Evolutionary conservation across 352 stramenopile species (phyloP), one percentile per base, ranked within the genome.

Genomic region (Globisporangium splendens): DNA sequence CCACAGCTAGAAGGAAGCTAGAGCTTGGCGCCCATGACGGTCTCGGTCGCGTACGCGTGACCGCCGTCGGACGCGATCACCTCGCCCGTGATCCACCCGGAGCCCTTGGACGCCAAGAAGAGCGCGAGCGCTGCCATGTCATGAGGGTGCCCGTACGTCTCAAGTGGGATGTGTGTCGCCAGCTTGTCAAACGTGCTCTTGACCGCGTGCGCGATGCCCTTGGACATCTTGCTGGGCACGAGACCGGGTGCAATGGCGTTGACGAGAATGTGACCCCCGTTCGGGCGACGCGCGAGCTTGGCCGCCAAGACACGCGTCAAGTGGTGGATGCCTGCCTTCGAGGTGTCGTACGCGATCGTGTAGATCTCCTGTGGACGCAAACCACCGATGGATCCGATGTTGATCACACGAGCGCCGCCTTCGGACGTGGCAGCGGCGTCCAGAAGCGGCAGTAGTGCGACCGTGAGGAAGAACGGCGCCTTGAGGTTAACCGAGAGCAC

Each of bases 401-500:
- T 94, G 69, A 95, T 91, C 24, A 94, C 61, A 31, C 83, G 73
- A 31, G 81, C 74, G 11, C 66, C 63, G 41, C 80, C 70, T 11
- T 78, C 47, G 31, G 72, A 77, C 13, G 50, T 74, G 8, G 77
- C 67, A 44, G 81, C 81, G 3, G 17, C 68, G 54, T 98, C 82
- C 47, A 99, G 72, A 22, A 98, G 71, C 12, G 93, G 94, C 20
- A 98, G 69, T 52, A 97, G 83, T 35, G 93, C 83, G 28, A 89
- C 78, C 20, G 86, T 93, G 39, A 98, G 69, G 63, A 98, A 97
- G 69, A 98, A 98, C 1, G 96, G 69, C 15, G 89, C 83, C 70
- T 97, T 98, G 56, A 99, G 89, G 70, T 98, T 99, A 56, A 98
- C 53, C 48, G 91, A 79, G 15, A 98, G 74, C 7, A 98, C 89